Evolutionary conservation across 352 stramenopile genomes (phyloP).

Genomic region (Phytophthora multivora): DNA sequence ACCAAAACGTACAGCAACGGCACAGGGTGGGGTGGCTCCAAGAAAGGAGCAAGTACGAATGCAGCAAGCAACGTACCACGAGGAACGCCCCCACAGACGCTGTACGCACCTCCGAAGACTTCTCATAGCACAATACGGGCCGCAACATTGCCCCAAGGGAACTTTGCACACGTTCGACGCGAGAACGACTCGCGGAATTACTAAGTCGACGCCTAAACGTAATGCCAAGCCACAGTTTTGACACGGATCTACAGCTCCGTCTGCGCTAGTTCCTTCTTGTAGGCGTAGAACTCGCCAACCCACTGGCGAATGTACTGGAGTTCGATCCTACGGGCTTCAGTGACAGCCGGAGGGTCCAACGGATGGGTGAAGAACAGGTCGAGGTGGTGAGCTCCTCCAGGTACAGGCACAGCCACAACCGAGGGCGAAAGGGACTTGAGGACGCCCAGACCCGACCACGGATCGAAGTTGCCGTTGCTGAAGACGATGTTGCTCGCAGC

Average conservation of each 20-base stretch:
- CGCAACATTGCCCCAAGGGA: slow-evolving; percentile 21
- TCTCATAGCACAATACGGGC: slow-evolving; percentile 48
- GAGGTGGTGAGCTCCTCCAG: slow-evolving; percentile 54
- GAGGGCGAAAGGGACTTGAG: slow-evolving; percentile 40
- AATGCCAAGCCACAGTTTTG: slow-evolving; percentile 32
- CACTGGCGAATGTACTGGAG: slow-evolving; percentile 51
- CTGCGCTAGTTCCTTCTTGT: slow-evolving; percentile 22
- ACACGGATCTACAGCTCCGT: slow-evolving; percentile 6
- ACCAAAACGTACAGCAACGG: slow-evolving; percentile 22
- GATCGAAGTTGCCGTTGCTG: slow-evolving; percentile 68
- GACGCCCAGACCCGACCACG: slow-evolving; percentile 63
- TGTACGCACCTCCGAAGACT: slow-evolving; percentile 47
- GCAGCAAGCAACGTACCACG: slow-evolving; percentile 19
- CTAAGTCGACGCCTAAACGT: slow-evolving; percentile 29
- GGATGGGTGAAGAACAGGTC: slow-evolving; percentile 66
- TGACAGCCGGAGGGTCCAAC: slow-evolving; percentile 47
- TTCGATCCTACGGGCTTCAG: slow-evolving; percentile 41
- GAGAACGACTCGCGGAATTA: slow-evolving; percentile 31
- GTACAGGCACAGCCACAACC: slow-evolving; percentile 44
- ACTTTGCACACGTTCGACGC: slow-evolving; percentile 25
- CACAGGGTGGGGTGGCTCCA: slow-evolving; percentile 24
- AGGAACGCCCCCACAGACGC: slow-evolving; percentile 23
- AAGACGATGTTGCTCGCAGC: slow-evolving; percentile 70
- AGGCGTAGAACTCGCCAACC: slow-evolving; percentile 54
- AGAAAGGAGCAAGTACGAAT: slow-evolving; percentile 17